Conservation (phyloP, 2,329 filamentous ascomycete genomes). For the Verruconis gallopava region DNA sequence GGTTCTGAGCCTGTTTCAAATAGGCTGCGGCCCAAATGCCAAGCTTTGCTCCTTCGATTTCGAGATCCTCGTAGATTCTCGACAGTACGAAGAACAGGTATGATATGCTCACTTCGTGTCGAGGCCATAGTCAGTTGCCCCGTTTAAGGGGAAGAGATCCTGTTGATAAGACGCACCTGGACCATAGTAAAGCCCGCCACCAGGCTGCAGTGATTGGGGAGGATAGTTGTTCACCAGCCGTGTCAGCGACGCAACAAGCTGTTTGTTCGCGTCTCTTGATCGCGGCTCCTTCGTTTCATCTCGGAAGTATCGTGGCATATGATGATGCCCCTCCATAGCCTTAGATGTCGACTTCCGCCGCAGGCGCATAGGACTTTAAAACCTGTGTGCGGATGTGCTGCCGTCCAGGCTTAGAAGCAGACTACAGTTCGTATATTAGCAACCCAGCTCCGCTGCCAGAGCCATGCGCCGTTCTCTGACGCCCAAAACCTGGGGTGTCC, state of each 20-base stretch:
- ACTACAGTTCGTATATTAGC: too few relatives aligned
- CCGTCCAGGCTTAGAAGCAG: too few relatives aligned
- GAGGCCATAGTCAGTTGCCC: too few relatives aligned
- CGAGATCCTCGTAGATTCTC: conserved; percentile 34
- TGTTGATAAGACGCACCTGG: conserved; percentile 31
- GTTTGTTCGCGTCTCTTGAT: conserved; percentile 34
- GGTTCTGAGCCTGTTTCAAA: conserved; percentile 35
- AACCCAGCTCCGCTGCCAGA: too few relatives aligned
- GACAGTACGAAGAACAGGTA: conserved; percentile 38
- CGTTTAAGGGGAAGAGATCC: too few relatives aligned
- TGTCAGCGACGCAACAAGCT: conserved; percentile 36
- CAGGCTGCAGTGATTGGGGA: conserved; percentile 31
- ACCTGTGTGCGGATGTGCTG: too few relatives aligned
- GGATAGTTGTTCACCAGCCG: conserved; percentile 36
- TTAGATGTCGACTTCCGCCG: too few relatives aligned
- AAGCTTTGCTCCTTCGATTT: conserved; percentile 32
- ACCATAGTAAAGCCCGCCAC: conserved; percentile 38
- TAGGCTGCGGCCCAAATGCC: conserved; percentile 38
- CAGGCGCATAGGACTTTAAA: too few relatives aligned
- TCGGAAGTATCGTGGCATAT: conserved; percentile 26
- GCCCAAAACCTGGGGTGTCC: too few relatives aligned
- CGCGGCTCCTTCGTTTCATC: conserved; percentile 24
- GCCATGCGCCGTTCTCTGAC: too few relatives aligned
- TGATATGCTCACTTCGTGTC: conserved; percentile 23
- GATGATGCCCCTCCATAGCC: neutral